Base-by-base conservation (phyloP, 176 grass and related monocot species). In the Cymbopogon citratus region DNA sequence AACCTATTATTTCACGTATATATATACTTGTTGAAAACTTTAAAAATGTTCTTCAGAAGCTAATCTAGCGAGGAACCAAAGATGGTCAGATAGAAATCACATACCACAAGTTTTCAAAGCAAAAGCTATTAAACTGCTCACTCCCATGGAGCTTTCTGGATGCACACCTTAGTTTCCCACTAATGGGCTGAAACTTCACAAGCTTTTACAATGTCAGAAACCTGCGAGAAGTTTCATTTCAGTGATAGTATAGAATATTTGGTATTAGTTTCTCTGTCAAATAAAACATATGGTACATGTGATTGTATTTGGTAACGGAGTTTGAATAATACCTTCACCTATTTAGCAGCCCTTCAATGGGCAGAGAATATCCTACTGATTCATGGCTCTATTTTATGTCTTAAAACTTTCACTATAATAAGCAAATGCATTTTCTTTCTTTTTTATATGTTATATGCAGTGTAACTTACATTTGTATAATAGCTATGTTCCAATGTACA, bases 401-500 rank as follows among this genome's bases (percentile, higher is more conserved):
- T 33, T 52, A 51, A 24, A 64, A 24, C 46, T 78, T 57, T 27
- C 35, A 13, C 15, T 83, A 41, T 79, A 79, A 7, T 18, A 81
- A 51, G 6, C 5, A 28, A 41, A 26, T 72, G 13, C 5, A 39
- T 56, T 80, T 66, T 24, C 12, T 16, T 35, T 52, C 54, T 27
- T 61, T 26, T 38, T 66, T 69, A 29, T 44, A 36, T 39, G 31
- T 6, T 23, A 57, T 23, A 56, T 69, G 12, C 15, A 18, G 23
- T 69, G 45, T 0, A 19, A 26, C 80, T 75, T 75, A 69, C 48
- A 41, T 81, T 14, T 10, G 10, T 65, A 66, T 73, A 85, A 89
- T 33, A 57, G 62, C 10, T 83, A 71, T 80, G 24, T 79, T 10
- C 8, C 7, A 12, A 54, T 71, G 14, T 78, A 63, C 87, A 98